Base-by-base conservation (phyloP, 208 protist species). In the Trypanosoma vivax region DNA sequence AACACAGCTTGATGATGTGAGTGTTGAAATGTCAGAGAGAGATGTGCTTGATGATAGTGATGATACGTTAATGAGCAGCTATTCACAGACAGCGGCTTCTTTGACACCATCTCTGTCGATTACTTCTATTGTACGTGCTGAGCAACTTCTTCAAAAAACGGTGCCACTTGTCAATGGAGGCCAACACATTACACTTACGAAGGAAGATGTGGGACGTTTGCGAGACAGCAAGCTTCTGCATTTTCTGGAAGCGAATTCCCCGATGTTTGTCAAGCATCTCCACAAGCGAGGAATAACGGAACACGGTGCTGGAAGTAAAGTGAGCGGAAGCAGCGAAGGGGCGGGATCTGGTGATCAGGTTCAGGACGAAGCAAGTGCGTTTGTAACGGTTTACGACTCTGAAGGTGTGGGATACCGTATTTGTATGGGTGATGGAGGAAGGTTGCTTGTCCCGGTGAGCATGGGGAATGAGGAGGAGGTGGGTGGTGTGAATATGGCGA, bases 351-450 rank as follows among this genome's bases (percentile, higher is more conserved):
- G 27, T n/a, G 65, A 82, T 14, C n/a, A 43, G 39, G 45, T 88
- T 19, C 73, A 84, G 43, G 51, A 54, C 1, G 65, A 77, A 18
- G 83, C 87, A 28, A 40, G 78, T 27, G 84, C 82, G 0, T 93
- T 90, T 41, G 89, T 93, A 40, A 93, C 81, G 0, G 86, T 73
- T 0, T 79, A 88, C n/a, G 86, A 93, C 64, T 65, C 78, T 41
- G 81, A 90, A 10, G 86, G 86, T 0, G 46, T 72, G 14, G 70
- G 58, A 45, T 93, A 93, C 54, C 56, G 70, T 2, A 88, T 93
- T 46, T 65, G 62, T 16, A 4, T 86, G 4, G 70, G 73, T 28
- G 40, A 71, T 1, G 45, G 69, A 1, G 78, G 82, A 13, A 65
- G 60, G 27, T 21, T 83, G 9, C 51, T 77, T 18, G 69, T 93